These are phyloP conservation scores for Russula compacta DNA, from an alignment of 768 basidiomycete species.

Conservation along the genomic window DNA sequence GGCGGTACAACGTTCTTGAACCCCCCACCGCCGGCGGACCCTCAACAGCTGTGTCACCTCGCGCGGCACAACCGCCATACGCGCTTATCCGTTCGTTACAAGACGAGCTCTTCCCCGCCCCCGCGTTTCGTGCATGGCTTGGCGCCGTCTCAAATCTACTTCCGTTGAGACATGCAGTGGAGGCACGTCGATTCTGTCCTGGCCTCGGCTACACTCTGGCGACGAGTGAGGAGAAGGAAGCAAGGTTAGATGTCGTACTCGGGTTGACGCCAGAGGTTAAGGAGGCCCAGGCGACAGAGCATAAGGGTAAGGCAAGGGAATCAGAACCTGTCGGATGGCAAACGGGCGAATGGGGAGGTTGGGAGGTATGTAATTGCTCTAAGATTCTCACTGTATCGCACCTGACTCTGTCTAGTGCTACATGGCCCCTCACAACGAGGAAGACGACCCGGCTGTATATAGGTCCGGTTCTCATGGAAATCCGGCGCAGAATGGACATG, in stretches of 20 bases:
- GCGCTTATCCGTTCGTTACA: constrained; percentile 60
- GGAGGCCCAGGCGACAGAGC: constrained; percentile 9
- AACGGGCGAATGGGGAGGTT: constrained; percentile 78
- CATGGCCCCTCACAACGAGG: constrained; percentile 89
- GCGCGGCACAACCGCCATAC: constrained; percentile 44
- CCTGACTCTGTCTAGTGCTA: constrained; percentile 53
- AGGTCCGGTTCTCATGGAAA: constrained; percentile 37
- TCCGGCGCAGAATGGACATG: constrained; percentile 17
- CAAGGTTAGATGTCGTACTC: constrained; percentile 76
- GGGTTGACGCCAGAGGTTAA: constrained; percentile 66
- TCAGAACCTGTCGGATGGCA: constrained; percentile 45
- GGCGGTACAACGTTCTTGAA: constrained; percentile 76
- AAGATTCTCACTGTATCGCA: neutral
- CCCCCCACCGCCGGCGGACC: constrained; percentile 26
- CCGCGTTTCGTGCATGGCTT: constrained; percentile 90
- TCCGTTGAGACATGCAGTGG: constrained; percentile 61
- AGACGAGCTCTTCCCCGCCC: constrained; percentile 66
- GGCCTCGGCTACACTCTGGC: constrained; percentile 95
- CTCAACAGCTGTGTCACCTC: constrained; percentile 41
- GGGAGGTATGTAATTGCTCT: constrained; percentile 59
- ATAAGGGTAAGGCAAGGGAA: constrained; percentile 27
- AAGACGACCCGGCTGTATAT: constrained; percentile 93
- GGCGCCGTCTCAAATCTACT: constrained; percentile 60
- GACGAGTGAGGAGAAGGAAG: constrained; percentile 73
- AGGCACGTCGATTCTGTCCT: constrained; percentile 83